Evolutionary conservation across 1,139 yeast species (phyloP).

Genomic region (Scheffersomyces illinoinensis): DNA sequence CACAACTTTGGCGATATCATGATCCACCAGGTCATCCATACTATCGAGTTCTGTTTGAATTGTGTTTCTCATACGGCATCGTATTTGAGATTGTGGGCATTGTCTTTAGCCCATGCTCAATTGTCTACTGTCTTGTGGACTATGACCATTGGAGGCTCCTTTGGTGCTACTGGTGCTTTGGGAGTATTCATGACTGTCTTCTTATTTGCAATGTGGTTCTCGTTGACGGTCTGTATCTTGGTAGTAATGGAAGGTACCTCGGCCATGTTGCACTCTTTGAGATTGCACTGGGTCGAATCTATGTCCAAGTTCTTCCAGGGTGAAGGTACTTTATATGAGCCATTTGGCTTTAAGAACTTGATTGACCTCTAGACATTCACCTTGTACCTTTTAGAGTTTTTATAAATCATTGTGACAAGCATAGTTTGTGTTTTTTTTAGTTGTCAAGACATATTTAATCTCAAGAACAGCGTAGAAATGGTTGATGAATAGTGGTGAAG

Average conservation of each 20-base stretch:
- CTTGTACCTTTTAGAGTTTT: not conserved
- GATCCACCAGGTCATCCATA: conserved; percentile 97
- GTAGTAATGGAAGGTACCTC: conserved; percentile 99
- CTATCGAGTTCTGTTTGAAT: conserved; percentile 96
- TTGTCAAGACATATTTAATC: not conserved
- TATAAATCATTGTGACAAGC: not conserved
- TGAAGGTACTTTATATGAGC: conserved; percentile 87
- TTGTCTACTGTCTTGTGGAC: conserved; percentile 92
- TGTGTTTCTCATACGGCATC: conserved; percentile 99
- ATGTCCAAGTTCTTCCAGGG: conserved; percentile 98
- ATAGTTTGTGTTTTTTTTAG: not conserved
- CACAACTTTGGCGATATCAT: conserved; percentile 86
- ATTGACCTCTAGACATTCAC: not conserved
- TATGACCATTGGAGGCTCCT: conserved; percentile 88
- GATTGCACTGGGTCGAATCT: conserved; percentile 98
- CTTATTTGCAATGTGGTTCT: conserved; percentile 93
- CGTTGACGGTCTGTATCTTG: conserved; percentile 82
- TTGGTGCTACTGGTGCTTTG: conserved; percentile 63
- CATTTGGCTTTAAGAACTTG: conserved; percentile 42
- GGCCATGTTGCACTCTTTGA: conserved; percentile 95
- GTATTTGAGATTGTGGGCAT: conserved; percentile 93
- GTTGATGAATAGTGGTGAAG: not conserved
- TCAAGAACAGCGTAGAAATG: not conserved
- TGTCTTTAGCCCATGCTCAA: conserved; percentile 96
- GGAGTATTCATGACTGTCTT: conserved; percentile 77